A percentile compares a stretch with the other conserved stretches of the same genome.
phyloP scores from a whole-genome alignment of 2,329 filamentous ascomycete genomes.

The Purpureocillium takamizusanense region DNA sequence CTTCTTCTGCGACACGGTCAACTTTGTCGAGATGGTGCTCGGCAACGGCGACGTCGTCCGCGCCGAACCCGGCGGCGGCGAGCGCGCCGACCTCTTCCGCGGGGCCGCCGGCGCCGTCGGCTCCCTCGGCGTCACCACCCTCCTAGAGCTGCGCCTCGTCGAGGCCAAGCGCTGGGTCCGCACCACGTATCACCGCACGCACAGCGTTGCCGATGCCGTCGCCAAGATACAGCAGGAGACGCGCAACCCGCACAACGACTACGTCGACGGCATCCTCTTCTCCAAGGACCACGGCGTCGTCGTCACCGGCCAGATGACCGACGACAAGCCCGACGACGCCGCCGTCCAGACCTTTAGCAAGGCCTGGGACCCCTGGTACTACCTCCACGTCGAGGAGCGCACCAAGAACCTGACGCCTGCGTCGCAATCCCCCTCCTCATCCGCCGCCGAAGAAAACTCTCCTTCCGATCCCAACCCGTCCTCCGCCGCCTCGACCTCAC shows the following conservation, averaged over 20 bases:
- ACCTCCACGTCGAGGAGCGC: constrained; percentile 54
- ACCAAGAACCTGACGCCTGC: constrained; percentile 16
- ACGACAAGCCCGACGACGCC: constrained; percentile 33
- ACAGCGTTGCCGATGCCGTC: constrained; percentile 37
- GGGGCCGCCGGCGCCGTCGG: constrained; percentile 61
- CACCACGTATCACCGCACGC: constrained; percentile 49
- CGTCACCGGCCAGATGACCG: constrained; percentile 52
- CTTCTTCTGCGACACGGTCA: constrained; percentile 60
- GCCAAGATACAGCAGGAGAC: constrained; percentile 39
- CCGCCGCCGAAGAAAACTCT: neutral
- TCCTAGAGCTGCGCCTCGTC: constrained; percentile 55
- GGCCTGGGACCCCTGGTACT: constrained; percentile 66
- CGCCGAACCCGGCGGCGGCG: constrained; percentile 27
- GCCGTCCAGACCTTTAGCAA: constrained; percentile 46
- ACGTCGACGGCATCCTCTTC: constrained; percentile 66
- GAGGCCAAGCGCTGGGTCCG: constrained; percentile 53
- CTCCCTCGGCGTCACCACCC: constrained; percentile 57
- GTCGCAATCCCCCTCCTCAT: constrained; percentile 7
- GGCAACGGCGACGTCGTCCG: constrained; percentile 55
- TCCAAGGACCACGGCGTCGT: constrained; percentile 54
- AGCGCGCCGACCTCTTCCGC: constrained; percentile 48
- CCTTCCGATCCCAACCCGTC: no score
- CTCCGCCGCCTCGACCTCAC: constrained; percentile 6
- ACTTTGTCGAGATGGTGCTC: constrained; percentile 59
- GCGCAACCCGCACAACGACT: constrained; percentile 43